Base-by-base conservation (phyloP, 2,329 filamentous ascomycete species). In the Gnomoniopsis smithogilvyi region DNA sequence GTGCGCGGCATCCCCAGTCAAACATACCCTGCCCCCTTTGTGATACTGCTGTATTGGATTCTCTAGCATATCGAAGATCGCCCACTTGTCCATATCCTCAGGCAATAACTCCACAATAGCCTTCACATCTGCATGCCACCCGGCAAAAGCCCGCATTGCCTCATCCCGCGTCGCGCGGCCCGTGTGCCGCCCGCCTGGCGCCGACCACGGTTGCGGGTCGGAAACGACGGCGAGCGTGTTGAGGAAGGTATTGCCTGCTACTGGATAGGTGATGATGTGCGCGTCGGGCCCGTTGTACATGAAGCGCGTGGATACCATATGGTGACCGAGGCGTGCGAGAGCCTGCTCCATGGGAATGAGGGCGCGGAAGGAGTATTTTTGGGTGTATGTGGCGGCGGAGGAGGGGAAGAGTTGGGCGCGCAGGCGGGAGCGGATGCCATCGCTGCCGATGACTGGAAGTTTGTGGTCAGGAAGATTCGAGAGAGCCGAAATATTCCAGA, bases 301-400 rank as follows among this genome's bases (percentile, higher is more conserved):
- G 67, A 81, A 79, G 17, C 75, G 70, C 15, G 80, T 83, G 24
- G 68, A 65, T 0, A 81, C 78, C 41, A 79, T 71, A 43, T 82
- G 71, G 10, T 77, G 68, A 2, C 82, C 81, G 2, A 88, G 63
- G 2, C 76, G 74, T 12, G 73, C 67, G 1, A 74, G 68, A 0
- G 83, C 84, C 17, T 77, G 68, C 1, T 76, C 72, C 77, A 89
- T 88, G 0, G 85, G 82, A 2, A 88, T 75, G 2, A 90, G 69
- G 0, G 81, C 81, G 7, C 87, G 78, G 69, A 86, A 90, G 36
- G 82, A 86, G 69, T 83, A 83, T 62, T 86, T 84, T 34, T 80
- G 74, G 0, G 79, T 79, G 67, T 85, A 89, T 1, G 73, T 68
- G 0, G 84, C 74, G 26, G 50, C 36, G 1, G 43, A 36, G 1